Evolutionary conservation across 1,284 basidiomycete species (phyloP), one percentile per base, ranked within the genome.

Genomic region (Cystobasidium sp.): DNA sequence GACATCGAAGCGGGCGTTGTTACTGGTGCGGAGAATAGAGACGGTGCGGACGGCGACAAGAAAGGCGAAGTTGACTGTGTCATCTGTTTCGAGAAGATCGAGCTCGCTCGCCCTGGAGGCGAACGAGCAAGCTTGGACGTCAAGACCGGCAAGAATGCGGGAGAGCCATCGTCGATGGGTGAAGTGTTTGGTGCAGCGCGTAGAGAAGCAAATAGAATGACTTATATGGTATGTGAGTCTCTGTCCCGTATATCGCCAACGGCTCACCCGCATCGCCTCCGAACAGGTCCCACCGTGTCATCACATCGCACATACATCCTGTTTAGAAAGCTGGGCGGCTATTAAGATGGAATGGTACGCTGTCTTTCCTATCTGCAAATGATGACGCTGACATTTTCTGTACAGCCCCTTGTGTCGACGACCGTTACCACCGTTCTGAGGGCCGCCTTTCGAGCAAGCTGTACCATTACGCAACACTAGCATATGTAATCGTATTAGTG

Each of bases 51-150:
- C 1, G 72, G 65, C 6, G 46, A 56, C 20, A 68, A 59, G 41
- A 62, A 59, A 49, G 68, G 68, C 6, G 59, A 66, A 41, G 79
- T 80, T 18, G 79, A 80, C 49, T 83, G 82, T 58, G 77, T 79
- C 18, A 81, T 83, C 59, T 83, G 82, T 58, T 76, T 83, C 41
- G 76, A 77, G 66, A 68, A 70, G 22, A 79, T 82, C n/a, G 74
- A 78, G 44, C 39, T 79, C 18, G 55, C 61, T 46, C n/a, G 56
- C 46, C 7, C 58, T 56, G 58, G 59, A 47, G 56, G 65, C 59
- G 75, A 55, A n/a, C 43, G 73, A 67, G 41, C 58, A 64, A 74
- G 65, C 5, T 5, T 56, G 51, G 76, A 75, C 16, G 59, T 51
- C 12, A 74, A 66, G 49, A 55, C 62, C 41, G 75, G 61, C 31